phyloP scores from a whole-genome alignment of 805 yeast species.

The Spathaspora girioi region DNA sequence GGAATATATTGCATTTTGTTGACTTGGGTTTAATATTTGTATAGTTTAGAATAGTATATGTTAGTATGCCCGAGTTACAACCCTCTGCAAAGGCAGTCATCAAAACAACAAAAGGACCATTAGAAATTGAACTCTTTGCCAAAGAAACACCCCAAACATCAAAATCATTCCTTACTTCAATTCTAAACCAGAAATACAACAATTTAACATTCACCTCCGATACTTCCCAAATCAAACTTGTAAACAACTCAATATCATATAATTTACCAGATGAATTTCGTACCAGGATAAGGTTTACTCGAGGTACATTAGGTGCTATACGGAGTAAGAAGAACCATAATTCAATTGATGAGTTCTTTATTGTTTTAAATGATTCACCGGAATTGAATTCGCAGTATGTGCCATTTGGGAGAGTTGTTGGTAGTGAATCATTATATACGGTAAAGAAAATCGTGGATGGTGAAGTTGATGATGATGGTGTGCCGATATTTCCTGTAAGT shows the following conservation, averaged over 20 bases:
- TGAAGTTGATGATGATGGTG: conserved; percentile 35
- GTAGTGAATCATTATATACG: conserved; percentile 47
- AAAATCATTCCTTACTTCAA: conserved; percentile 45
- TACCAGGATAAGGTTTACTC: conserved; percentile 40
- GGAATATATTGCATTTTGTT: too few relatives aligned
- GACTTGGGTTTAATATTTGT: too few relatives aligned
- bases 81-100: conserved; percentile 58
- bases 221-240: conserved; percentile 14
- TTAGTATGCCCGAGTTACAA: conserved; percentile 42
- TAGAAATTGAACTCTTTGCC: conserved; percentile 66
- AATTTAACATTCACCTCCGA: conserved; percentile 41
- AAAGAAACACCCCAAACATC: conserved; percentile 56
- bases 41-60: too few relatives aligned
- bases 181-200: conserved; percentile 40
- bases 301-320: conserved; percentile 4
- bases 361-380: conserved; percentile 18
- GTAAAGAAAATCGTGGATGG: conserved; percentile 48
- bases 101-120: conserved; percentile 53
- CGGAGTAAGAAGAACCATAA: conserved; percentile 10
- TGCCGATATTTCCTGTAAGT: conserved; percentile 50
- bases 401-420: conserved; percentile 56
- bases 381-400: conserved; percentile 40
- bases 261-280: conserved; percentile 42
- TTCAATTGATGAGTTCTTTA: conserved; percentile 26
- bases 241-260: background rate